phyloP scores from a whole-genome alignment of 2,329 filamentous ascomycete species.

The Chaetomiaceae sp. region DNA sequence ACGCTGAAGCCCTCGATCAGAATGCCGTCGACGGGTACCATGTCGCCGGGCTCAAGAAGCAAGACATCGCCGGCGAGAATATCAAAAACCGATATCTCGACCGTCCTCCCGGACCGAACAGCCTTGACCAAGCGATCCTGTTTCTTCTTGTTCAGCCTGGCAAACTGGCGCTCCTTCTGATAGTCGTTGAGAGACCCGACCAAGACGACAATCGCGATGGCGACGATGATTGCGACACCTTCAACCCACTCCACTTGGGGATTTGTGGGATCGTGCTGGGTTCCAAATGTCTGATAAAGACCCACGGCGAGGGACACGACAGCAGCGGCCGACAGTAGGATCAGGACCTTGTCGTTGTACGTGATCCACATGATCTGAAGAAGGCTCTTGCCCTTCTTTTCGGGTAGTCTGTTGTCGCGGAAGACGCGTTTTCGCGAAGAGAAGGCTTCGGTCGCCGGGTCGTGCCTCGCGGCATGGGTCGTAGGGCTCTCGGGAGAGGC shows the following conservation, averaged over 20 bases:
- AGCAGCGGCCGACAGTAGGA: slow-evolving; percentile 66
- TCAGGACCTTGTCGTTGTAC: slow-evolving; percentile 77
- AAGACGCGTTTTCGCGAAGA: slow-evolving; percentile 66
- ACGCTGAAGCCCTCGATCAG: slow-evolving; percentile 69
- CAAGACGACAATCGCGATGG: slow-evolving; percentile 70
- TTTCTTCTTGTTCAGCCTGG: slow-evolving; percentile 74
- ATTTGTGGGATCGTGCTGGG: slow-evolving; percentile 45
- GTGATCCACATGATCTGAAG: slow-evolving; percentile 75
- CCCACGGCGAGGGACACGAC: slow-evolving; percentile 69
- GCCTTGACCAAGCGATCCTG: slow-evolving; percentile 70
- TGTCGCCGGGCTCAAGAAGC: slow-evolving; percentile 69
- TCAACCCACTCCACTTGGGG: slow-evolving; percentile 73
- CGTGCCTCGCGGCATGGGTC: slow-evolving; percentile 9
- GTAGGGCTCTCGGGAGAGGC: slow-evolving; percentile 12
- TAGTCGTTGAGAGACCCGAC: slow-evolving; percentile 76
- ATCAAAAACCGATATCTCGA: slow-evolving; percentile 66
- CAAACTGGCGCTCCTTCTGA: slow-evolving; percentile 76
- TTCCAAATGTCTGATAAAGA: slow-evolving; percentile 69
- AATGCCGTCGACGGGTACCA: slow-evolving; percentile 70
- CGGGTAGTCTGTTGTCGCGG: slow-evolving; percentile 67
- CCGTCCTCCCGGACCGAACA: slow-evolving; percentile 64
- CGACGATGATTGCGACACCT: slow-evolving; percentile 76
- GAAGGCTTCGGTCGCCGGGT: slow-evolving; percentile 39
- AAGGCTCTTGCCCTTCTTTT: slow-evolving; percentile 69
- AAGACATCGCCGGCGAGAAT: slow-evolving; percentile 67